Evolutionary conservation across 768 basidiomycete species (phyloP), one percentile per base, ranked within the genome.

Genomic region (Hygrophorus russula): DNA sequence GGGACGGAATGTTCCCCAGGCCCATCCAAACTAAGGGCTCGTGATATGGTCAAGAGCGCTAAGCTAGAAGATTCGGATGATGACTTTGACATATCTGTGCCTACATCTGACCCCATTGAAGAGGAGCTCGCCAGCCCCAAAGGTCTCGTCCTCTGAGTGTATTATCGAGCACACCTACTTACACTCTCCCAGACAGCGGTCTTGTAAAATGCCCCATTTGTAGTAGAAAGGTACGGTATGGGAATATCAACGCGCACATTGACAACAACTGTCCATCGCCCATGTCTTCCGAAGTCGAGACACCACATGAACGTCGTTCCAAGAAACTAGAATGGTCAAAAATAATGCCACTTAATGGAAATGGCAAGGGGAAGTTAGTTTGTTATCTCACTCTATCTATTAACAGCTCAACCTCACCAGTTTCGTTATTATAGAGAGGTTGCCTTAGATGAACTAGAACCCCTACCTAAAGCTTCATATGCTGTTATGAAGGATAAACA

Each of bases 141-240:
- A 17, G 34, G 42, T 28, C 37, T 36, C 12, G 19, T 4, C 24
- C 28, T 13, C 31, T n/a, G 13, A 3, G 13, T 18, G 10, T 15
- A 5, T 28, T 36, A 7, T 6, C 27, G 14, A 4, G n/a, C 36
- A 2, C 30, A 41, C 12, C 19, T 13, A 19, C 5, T 27, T 36
- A 29, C 33, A 7, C 44, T 49, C 27, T 50, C 29, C 27, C 40
- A 74, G 69, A 62, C 8, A 62, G 63, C 34, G 55, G 55, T 24
- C 35, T 66, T 6, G 71, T 83, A 1, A 36, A 57, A 2, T 90
- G 86, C 54, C 86, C 86, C 7, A 46, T 84, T 41, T 90, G 86
- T 49, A 49, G 57, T 12, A 63, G 60, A 35, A 51, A 44, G 8
- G 66, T 84, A 17, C 63, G 60, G 15, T 68, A 66, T 28, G 60